A percentile compares a stretch with the other conserved stretches of the same genome.
These are phyloP conservation scores for Fusarium pilosicola DNA, from an alignment of 2,329 filamentous ascomycete species.

Conservation along the genomic window DNA sequence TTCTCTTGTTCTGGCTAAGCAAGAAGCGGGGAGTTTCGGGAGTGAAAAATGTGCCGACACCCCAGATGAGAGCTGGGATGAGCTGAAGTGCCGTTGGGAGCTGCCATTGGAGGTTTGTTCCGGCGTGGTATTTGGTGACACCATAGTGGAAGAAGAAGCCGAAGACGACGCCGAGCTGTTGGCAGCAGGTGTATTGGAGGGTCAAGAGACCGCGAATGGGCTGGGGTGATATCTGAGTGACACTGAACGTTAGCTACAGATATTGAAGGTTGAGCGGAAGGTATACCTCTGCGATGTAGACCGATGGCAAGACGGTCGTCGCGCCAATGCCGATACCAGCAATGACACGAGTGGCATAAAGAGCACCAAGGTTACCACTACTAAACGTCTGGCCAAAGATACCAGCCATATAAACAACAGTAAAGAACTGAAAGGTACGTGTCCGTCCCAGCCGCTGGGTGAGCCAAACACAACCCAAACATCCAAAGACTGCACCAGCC, in stretches of 20 bases:
- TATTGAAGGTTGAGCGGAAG: rapidly evolving
- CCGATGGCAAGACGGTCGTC: constrained; percentile 42
- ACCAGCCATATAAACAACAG: constrained; percentile 51
- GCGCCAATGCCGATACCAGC: constrained; percentile 43
- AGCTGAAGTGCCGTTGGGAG: constrained; percentile 43
- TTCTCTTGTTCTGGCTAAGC: constrained; percentile 31
- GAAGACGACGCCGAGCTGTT: constrained; percentile 48
- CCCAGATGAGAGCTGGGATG: constrained; percentile 42
- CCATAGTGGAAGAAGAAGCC: constrained; percentile 51
- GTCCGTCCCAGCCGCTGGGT: constrained; percentile 41
- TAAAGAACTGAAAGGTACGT: constrained; percentile 42
- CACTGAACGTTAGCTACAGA: rapidly evolving
- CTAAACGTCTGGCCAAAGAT: constrained; percentile 46
- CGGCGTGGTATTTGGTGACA: constrained; percentile 44
- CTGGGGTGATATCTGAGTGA: constrained; percentile 35
- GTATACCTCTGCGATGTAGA: constrained; percentile 44
- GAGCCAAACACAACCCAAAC: constrained; percentile 40
- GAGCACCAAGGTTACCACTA: constrained; percentile 37
- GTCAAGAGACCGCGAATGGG: constrained; percentile 48
- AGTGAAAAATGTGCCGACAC: constrained; percentile 39
- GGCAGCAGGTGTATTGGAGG: constrained; percentile 48
- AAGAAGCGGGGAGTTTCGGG: constrained; percentile 44
- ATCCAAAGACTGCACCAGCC: constrained; percentile 45
- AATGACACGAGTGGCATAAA: constrained; percentile 43
- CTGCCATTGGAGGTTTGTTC: constrained; percentile 42